Evolutionary conservation across 805 yeast species (phyloP), one percentile per base, ranked within the genome.

Genomic region (Sugiyamaella marilandica): DNA sequence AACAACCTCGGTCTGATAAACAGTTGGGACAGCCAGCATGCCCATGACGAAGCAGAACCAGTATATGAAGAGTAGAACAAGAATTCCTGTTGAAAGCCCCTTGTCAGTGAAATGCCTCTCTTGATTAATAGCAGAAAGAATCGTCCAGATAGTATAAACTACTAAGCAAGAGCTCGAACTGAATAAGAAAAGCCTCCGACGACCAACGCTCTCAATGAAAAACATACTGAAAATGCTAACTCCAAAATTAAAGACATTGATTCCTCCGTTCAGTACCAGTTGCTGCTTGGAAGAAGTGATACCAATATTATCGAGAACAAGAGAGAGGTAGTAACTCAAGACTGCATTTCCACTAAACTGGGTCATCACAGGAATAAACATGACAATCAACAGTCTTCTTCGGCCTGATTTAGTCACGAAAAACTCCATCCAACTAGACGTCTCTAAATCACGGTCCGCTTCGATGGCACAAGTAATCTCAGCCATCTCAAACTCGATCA

Each of bases 271-370:
- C n/a, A 55, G 51, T 18, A 36, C 43, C 8, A 55, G 45, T 36
- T 52, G 56, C 5, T 45, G 32, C 26, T 41, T 26, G 14, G 54
- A 18, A n/a, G 44, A 33, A 13, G 78, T 77, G 59, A 80, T 76
- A 53, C 84, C 84, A 62, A 80, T 78, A 24, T 80, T 74, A 54
- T 68, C 62, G 56, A 80, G 70, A n/a, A 81, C 83, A 59, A 72
- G 71, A 55, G 71, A 68, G 57, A 79, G 65, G 64, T 78, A 78
- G 70, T 77, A 79, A 16, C 55, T 50, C 11, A 52, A 41, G 2
- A 56, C n/a, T 10, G 55, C 55, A 44, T 56, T 56, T 10, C 59
- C 59, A 21, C 47, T 43, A 41, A 47, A 49, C 49, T 55, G 58
- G 10, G 33, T 29, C 52, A 52, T 48, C 14, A 41, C 37, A 2